A percentile compares a stretch with the other conserved stretches of the same genome.
Evolutionary conservation across 345 rosid genomes (phyloP).

Genomic region (Moringa oleifera): DNA sequence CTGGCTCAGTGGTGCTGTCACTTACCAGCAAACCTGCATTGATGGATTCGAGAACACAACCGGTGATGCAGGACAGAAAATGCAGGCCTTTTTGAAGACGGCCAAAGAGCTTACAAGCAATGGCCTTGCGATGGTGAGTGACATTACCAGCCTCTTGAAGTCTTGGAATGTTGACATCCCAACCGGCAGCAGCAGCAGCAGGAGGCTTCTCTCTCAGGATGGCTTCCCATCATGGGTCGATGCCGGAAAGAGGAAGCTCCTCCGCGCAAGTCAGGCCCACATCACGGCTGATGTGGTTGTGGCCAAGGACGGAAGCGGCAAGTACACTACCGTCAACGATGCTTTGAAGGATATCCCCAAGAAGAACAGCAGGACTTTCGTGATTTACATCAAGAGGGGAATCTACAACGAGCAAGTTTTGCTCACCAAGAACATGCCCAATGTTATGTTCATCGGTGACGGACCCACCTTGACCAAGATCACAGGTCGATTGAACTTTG

Average conservation of each 20-base stretch:
- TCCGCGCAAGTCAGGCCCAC: conserved; percentile 15
- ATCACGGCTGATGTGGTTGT: conserved; percentile 47
- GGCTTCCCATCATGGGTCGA: conserved; percentile 48
- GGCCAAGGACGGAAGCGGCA: conserved; percentile 71
- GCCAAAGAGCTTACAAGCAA: conserved; percentile 57
- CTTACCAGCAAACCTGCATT: conserved; percentile 68
- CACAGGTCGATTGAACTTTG: conserved; percentile 43
- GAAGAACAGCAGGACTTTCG: conserved; percentile 28
- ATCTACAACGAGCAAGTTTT: conserved; percentile 51
- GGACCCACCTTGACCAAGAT: conserved; percentile 62
- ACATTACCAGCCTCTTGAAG: conserved; percentile 28
- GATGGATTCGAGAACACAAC: conserved; percentile 62
- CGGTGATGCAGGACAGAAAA: conserved; percentile 30
- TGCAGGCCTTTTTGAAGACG: conserved; percentile 33
- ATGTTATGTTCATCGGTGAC: conserved; percentile 65
- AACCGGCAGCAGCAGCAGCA: conserved; percentile 1
- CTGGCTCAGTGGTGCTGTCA: conserved; percentile 76
- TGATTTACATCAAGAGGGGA: conserved; percentile 68
- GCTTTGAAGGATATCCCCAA: conserved; percentile 47
- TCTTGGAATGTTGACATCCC: conserved; percentile 21
- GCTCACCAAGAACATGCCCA: conserved; percentile 22
- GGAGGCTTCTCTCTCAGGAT: conserved; percentile 32
- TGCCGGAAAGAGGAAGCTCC: conserved; percentile 29
- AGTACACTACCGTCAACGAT: conserved; percentile 47
- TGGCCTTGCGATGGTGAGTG: conserved; percentile 62